phyloP scores from a whole-genome alignment of 2,329 filamentous ascomycete genomes.

The Pseudogymnoascus sp. region DNA sequence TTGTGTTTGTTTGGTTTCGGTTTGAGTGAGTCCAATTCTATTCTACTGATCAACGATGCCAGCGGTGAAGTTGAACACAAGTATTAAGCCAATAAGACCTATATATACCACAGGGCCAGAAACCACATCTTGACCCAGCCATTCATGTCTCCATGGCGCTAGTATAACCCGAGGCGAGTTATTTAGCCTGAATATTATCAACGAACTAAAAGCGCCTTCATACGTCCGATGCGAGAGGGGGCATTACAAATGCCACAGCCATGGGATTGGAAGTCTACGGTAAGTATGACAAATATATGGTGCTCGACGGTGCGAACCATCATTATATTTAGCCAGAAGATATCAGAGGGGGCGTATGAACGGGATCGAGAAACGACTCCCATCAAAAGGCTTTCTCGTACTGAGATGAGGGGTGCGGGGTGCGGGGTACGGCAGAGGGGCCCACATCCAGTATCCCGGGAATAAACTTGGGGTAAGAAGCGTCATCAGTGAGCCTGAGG shows the following conservation, averaged over 20 bases:
- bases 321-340: not conserved
- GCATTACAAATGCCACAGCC: not conserved
- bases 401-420: not conserved
- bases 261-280: not conserved
- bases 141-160: not conserved
- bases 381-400: not conserved
- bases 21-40: not conserved
- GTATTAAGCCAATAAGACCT: not conserved
- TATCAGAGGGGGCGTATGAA: not conserved
- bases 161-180: not conserved
- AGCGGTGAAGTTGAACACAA: not conserved
- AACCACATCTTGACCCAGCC: not conserved
- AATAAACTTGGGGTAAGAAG: not conserved
- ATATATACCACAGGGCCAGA: not conserved
- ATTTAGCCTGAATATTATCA: slow-evolving; percentile 7
- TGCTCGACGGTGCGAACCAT: not conserved
- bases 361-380: not conserved
- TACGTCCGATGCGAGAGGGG: not conserved
- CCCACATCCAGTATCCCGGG: not conserved
- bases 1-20: not conserved
- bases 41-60: not conserved
- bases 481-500: not conserved
- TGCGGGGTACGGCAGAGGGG: not conserved
- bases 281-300: not conserved
- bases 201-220: not conserved